phyloP scores from a whole-genome alignment of 169 alveolate species.

The Eimeria brunetti region DNA sequence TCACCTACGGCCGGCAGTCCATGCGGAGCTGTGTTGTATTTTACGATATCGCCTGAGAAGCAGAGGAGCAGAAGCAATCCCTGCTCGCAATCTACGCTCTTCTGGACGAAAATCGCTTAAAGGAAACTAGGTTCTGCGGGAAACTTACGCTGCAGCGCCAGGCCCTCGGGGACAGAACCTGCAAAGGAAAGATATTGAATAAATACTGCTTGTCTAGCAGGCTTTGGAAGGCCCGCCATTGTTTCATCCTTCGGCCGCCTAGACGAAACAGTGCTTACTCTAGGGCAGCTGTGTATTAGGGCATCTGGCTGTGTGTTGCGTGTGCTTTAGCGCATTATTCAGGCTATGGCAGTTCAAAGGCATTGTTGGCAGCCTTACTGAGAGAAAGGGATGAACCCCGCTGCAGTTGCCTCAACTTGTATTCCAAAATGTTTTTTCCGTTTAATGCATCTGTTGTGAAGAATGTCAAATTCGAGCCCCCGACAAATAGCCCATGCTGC shows the following conservation, averaged over 20 bases:
- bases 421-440: not conserved
- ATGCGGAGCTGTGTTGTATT: conserved; percentile 34
- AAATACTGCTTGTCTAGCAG: not conserved
- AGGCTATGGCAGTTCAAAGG: not conserved
- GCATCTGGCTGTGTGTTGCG: not conserved
- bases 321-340: not conserved
- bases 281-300: not conserved
- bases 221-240: not conserved
- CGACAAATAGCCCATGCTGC: conserved; percentile 1
- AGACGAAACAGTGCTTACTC: not conserved
- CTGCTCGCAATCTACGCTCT: not conserved
- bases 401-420: conserved; percentile 3
- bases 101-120: not conserved
- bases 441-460: not conserved
- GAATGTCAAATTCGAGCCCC: not conserved
- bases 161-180: conserved; percentile 64
- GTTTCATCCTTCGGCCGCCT: not conserved
- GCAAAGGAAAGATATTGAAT: not conserved
- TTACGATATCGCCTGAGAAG: conserved; percentile 39
- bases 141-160: conserved; percentile 60
- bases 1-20: conserved; percentile 21
- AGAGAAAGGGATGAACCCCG: conserved; percentile 32
- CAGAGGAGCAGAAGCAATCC: no score
- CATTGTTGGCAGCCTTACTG: not conserved
- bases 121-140: not conserved